Evolutionary conservation across 768 basidiomycete species (phyloP), one percentile per base, ranked within the genome.

Genomic region (Leucogyrophana mollusca): DNA sequence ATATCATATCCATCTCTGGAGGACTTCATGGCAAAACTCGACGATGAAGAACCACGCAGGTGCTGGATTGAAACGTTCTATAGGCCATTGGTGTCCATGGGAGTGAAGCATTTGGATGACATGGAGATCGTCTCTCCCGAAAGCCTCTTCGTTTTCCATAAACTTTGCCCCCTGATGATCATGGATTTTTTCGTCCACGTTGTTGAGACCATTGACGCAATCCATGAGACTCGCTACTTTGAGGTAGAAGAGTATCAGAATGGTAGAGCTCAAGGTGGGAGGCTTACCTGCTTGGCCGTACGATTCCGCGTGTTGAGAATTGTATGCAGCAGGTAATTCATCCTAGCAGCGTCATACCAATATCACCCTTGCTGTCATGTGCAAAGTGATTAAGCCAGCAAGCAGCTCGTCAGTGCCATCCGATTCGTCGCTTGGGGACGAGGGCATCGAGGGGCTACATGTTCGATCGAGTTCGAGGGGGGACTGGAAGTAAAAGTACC

Each of bases 161-260:
- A 14, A 3, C 47, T 49, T 9, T 17, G 24, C 9, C 47, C 47
- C 14, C 9, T 49, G 2, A 36, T 49, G 25, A 43, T 49, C n/a
- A 49, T 49, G 47, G 42, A 49, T 14, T 44, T 49, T 14, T 44
- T 35, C 23, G 32, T 36, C 42, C 41, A 49, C 16, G 34, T 49
- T 35, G 24, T 24, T 4, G n/a, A 41, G 23, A 24, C 40, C 9
- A 41, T 41, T 25, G 27, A 16, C 24, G 40, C 11, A 18, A 23
- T 41, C 11, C 40, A 41, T 39, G 14, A 20, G 23, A 24, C 20
- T 24, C 27, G 14, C 22, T 24, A 23, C 18, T 39, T 3, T 20
- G 18, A 14, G n/a, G 20, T 20, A 14, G 16, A 39, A 24, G 20
- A 39, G n/a, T n/a, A n/a, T n/a, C n/a, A n/a, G n/a, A n/a, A n/a